These are phyloP conservation scores for Solanum rostratum DNA, from an alignment of 257 asterid species.

Conservation along the genomic window DNA sequence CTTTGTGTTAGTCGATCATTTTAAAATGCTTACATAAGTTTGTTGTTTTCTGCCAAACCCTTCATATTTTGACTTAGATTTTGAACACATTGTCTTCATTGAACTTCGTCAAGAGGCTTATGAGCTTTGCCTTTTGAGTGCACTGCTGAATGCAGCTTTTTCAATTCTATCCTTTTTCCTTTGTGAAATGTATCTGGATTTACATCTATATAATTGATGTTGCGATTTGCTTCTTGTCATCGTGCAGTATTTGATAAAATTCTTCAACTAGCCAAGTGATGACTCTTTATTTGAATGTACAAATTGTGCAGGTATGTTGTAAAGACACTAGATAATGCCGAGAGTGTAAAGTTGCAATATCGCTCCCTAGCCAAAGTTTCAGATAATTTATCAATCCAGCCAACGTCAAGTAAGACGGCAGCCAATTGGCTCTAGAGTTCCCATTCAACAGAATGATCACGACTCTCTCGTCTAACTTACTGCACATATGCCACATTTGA, in stretches of 20 bases:
- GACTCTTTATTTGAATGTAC: background rate
- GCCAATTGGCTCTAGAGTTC: slow-evolving; percentile 53
- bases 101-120: background rate
- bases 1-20: too few species aligned
- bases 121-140: background rate
- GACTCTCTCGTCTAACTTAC: background rate
- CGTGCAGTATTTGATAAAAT: background rate
- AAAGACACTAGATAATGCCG: slow-evolving; percentile 96
- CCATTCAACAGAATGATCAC: background rate
- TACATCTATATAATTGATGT: background rate
- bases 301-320: slow-evolving; percentile 72
- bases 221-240: background rate
- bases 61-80: background rate
- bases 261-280: background rate
- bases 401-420: slow-evolving; percentile 29
- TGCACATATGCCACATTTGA: background rate
- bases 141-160: background rate
- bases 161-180: background rate
- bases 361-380: slow-evolving; percentile 75
- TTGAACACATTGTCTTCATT: background rate
- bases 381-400: slow-evolving; percentile 37
- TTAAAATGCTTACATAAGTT: too few species aligned
- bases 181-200: background rate
- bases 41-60: background rate
- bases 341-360: slow-evolving; percentile 92